These are phyloP conservation scores for Endoconidiophora laricicola DNA, from an alignment of 2,329 filamentous ascomycete species.

Conservation along the genomic window DNA sequence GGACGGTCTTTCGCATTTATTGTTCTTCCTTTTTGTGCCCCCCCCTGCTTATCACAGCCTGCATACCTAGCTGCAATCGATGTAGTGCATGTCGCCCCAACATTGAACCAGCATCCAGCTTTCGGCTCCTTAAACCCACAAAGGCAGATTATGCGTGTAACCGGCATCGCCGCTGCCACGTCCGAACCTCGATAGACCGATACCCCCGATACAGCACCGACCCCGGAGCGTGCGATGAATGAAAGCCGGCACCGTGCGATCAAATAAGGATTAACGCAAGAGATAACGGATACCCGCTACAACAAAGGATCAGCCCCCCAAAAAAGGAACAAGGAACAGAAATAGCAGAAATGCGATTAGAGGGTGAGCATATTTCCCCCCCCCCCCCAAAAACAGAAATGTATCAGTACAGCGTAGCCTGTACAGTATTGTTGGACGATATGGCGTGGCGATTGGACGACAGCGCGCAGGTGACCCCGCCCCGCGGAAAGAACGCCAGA, in stretches of 20 bases:
- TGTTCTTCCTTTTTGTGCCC: too few species aligned
- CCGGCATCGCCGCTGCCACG: background rate
- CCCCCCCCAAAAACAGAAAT: background rate
- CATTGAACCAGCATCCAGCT: background rate
- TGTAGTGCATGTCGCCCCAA: too few species aligned
- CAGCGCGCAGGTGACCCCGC: constrained; percentile 5
- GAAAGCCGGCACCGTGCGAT: background rate
- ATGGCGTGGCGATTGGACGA: constrained; percentile 5
- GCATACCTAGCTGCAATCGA: too few species aligned
- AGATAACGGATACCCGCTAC: background rate
- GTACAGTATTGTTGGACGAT: background rate
- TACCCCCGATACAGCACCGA: constrained; percentile 5
- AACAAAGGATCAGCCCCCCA: background rate
- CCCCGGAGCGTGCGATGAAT: background rate
- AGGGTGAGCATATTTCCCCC: constrained; percentile 1
- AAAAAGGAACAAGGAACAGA: background rate
- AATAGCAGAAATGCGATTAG: constrained; percentile 6
- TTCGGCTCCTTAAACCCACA: background rate
- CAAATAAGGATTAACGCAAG: too few species aligned
- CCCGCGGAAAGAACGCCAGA: constrained; percentile 9
- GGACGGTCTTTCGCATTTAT: too few species aligned
- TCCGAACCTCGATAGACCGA: background rate
- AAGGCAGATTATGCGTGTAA: constrained; percentile 1
- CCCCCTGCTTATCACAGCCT: too few species aligned
- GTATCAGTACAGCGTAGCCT: background rate